phyloP scores from a whole-genome alignment of 2,329 filamentous ascomycete species.

The Epichloe aotearoae region DNA sequence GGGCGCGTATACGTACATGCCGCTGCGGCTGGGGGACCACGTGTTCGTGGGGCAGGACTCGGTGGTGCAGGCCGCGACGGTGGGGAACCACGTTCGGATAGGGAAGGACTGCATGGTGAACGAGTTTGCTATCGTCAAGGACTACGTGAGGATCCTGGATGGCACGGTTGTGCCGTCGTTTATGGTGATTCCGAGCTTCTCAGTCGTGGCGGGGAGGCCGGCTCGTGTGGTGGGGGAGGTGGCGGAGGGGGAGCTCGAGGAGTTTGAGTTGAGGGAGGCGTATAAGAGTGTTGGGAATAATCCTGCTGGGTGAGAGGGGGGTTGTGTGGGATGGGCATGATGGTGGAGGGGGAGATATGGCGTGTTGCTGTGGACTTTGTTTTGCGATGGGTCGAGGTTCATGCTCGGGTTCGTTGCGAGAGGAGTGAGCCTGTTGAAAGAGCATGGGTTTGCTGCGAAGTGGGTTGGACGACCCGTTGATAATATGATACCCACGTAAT shows the following conservation, averaged over 20 bases:
- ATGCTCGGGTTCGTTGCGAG: no score
- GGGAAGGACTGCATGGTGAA: slow-evolving; percentile 65
- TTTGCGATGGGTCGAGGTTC: no score
- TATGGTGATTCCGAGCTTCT: slow-evolving; percentile 88
- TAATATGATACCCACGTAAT: no score
- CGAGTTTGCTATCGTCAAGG: slow-evolving; percentile 84
- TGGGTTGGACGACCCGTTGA: no score
- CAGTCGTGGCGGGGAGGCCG: slow-evolving; percentile 74
- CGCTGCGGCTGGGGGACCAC: slow-evolving; percentile 86
- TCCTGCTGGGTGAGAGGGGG: slow-evolving; percentile 12
- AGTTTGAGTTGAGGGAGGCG: slow-evolving; percentile 49
- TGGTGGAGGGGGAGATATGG: no score
- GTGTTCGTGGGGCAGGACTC: slow-evolving; percentile 71
- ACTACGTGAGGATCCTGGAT: slow-evolving; percentile 80
- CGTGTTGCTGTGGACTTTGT: no score
- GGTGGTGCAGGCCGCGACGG: slow-evolving; percentile 68
- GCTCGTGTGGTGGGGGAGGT: slow-evolving; percentile 73
- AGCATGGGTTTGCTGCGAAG: no score
- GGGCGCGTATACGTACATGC: slow-evolving; percentile 68
- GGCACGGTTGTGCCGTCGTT: slow-evolving; percentile 71
- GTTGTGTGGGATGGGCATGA: background rate
- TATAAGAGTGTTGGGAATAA: slow-evolving; percentile 54
- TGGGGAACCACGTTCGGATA: slow-evolving; percentile 79
- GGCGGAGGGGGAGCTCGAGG: slow-evolving; percentile 50
- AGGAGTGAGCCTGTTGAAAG: no score